Evolutionary conservation across 306 rosid genomes (phyloP).

Genomic region (Trifolium repens): DNA sequence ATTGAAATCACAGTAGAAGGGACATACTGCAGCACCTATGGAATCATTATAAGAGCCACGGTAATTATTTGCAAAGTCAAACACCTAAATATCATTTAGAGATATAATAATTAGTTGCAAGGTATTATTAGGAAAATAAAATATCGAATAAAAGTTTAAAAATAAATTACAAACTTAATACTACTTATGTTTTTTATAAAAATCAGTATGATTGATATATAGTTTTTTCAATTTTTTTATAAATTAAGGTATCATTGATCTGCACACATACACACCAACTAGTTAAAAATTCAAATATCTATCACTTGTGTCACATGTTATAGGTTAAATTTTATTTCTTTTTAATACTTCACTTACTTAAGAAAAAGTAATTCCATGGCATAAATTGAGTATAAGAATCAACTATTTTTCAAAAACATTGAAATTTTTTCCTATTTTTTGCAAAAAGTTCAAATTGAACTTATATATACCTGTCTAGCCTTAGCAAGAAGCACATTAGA

Average conservation of each 20-base stretch:
- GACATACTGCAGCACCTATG: conserved; percentile 45
- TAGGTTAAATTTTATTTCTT: too few relatives aligned
- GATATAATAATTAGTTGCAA: not conserved
- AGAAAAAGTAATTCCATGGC: too few relatives aligned
- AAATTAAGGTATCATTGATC: too few relatives aligned
- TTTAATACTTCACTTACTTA: not conserved
- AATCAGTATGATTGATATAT: too few relatives aligned
- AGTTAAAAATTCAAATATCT: too few relatives aligned
- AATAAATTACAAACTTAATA: not conserved
- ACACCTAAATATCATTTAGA: conserved; percentile 40
- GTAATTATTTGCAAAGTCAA: conserved; percentile 53
- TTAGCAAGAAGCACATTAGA: conserved; percentile 34
- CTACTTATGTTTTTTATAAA: too few relatives aligned
- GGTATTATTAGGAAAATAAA: not conserved
- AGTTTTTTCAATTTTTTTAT: too few relatives aligned
- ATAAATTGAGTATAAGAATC: not conserved
- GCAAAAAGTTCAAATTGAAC: not conserved
- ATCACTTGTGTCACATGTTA: too few relatives aligned
- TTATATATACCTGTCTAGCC: conserved; percentile 36
- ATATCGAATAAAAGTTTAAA: not conserved
- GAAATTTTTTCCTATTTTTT: too few relatives aligned
- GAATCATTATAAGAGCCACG: conserved; percentile 52
- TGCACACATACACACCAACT: too few relatives aligned
- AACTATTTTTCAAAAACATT: not conserved
- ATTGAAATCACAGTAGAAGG: conserved; percentile 55